Evolutionary conservation across 768 basidiomycete species (phyloP).

Genomic region (Panus rudis): DNA sequence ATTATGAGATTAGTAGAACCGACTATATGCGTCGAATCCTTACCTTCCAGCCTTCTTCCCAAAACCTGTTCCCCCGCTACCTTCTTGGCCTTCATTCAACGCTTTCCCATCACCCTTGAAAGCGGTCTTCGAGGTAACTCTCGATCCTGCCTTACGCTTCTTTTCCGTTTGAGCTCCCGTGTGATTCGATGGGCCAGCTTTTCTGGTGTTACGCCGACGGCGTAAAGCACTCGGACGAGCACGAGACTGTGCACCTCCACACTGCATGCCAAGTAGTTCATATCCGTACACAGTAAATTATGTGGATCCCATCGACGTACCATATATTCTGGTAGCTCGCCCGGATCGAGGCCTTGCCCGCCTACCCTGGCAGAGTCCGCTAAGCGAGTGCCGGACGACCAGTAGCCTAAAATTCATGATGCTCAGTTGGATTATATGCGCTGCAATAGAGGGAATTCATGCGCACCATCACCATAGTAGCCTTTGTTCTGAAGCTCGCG

Average conservation of each 20-base stretch:
- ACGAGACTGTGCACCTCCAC: slow-evolving; percentile 71
- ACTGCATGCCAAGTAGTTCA: slow-evolving; percentile 34
- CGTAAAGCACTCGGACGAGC: slow-evolving; percentile 45
- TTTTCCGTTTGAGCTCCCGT: slow-evolving; percentile 59
- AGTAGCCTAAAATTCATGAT: slow-evolving; percentile 49
- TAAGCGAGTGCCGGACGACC: slow-evolving; percentile 72
- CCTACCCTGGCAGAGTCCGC: slow-evolving; percentile 52
- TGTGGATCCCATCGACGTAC: slow-evolving; percentile 26
- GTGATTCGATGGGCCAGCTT: slow-evolving; percentile 30
- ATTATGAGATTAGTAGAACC: not conserved
- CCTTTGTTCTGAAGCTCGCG: slow-evolving; percentile 62
- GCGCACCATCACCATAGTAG: slow-evolving; percentile 75
- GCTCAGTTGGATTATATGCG: not conserved
- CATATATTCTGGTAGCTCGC: slow-evolving; percentile 73
- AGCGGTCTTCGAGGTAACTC: slow-evolving; percentile 53
- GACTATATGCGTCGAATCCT: slow-evolving; percentile 7
- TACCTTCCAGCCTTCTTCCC: slow-evolving; percentile 67
- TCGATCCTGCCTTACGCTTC: slow-evolving; percentile 63
- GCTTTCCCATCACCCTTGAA: slow-evolving; percentile 54
- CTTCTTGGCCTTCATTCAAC: slow-evolving; percentile 36
- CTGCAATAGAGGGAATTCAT: not conserved
- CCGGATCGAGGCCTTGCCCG: slow-evolving; percentile 43
- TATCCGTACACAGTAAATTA: not conserved
- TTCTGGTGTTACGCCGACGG: slow-evolving; percentile 27
- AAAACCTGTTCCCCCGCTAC: slow-evolving; percentile 53